These are phyloP conservation scores for Arthrobotrys entomopaga DNA, from an alignment of 2,329 filamentous ascomycete species.

Conservation along the genomic window DNA sequence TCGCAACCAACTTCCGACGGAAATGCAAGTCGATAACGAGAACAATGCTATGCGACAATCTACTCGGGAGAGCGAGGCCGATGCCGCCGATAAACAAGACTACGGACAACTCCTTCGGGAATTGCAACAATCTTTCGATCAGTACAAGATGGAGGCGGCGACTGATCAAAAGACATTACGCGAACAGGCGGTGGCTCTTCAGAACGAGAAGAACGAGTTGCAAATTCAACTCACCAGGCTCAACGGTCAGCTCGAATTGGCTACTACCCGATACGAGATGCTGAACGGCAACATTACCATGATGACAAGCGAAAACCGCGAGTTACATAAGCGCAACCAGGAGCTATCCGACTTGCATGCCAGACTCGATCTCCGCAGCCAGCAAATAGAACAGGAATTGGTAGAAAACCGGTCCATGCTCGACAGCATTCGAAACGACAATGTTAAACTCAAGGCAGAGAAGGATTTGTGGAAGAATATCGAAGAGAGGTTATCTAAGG, in stretches of 20 bases:
- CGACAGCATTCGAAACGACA: slow-evolving; percentile 90
- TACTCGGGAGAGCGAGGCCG: slow-evolving; percentile 61
- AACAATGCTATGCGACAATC: slow-evolving; percentile 63
- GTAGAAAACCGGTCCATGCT: slow-evolving; percentile 83
- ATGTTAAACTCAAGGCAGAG: slow-evolving; percentile 91
- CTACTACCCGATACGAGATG: slow-evolving; percentile 86
- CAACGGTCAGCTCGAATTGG: slow-evolving; percentile 81
- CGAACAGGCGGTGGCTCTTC: slow-evolving; percentile 82
- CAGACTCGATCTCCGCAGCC: slow-evolving; percentile 87
- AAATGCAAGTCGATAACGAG: slow-evolving; percentile 60
- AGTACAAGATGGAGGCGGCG: slow-evolving; percentile 84
- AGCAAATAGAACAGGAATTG: slow-evolving; percentile 92
- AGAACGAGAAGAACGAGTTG: slow-evolving; percentile 81
- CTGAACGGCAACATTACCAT: slow-evolving; percentile 87
- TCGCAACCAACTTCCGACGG: slow-evolving; percentile 61
- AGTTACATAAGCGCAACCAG: slow-evolving; percentile 84
- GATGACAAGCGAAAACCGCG: slow-evolving; percentile 82
- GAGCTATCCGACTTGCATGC: slow-evolving; percentile 81
- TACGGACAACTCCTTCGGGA: slow-evolving; percentile 84
- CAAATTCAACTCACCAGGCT: slow-evolving; percentile 83
- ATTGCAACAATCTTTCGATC: slow-evolving; percentile 87
- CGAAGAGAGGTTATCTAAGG: slow-evolving; percentile 84
- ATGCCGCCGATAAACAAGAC: slow-evolving; percentile 64
- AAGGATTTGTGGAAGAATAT: slow-evolving; percentile 95
- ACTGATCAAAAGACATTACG: slow-evolving; percentile 84